Evolutionary conservation across 2,329 filamentous ascomycete species (phyloP).

Genomic region (Cytospora piceicola): DNA sequence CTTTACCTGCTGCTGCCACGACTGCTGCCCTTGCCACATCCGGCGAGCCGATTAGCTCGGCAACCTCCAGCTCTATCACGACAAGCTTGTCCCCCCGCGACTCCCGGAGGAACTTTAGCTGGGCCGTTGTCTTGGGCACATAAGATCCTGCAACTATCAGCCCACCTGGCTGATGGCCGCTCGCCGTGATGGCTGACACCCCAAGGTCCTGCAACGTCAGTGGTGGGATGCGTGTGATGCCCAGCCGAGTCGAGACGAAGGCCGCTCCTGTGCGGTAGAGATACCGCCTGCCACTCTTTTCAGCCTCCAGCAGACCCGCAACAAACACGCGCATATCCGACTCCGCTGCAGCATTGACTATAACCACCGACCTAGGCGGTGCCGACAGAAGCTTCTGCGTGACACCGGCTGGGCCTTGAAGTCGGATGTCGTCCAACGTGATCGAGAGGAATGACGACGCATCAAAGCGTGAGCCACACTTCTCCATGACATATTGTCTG

Average conservation of each 20-base stretch:
- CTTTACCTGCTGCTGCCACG: slow-evolving; percentile 37
- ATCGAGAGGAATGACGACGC: slow-evolving; percentile 48
- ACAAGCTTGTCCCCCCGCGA: slow-evolving; percentile 46
- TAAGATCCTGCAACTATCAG: slow-evolving; percentile 61
- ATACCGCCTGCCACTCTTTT: slow-evolving; percentile 39
- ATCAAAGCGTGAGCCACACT: slow-evolving; percentile 48
- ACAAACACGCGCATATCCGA: slow-evolving; percentile 59
- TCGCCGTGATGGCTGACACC: slow-evolving; percentile 38
- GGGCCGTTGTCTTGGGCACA: slow-evolving; percentile 62
- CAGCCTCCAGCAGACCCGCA: slow-evolving; percentile 48
- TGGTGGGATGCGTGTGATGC: slow-evolving; percentile 55
- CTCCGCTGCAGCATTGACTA: slow-evolving; percentile 54
- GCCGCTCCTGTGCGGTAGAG: slow-evolving; percentile 48
- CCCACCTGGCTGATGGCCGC: slow-evolving; percentile 43
- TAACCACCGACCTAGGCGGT: slow-evolving; percentile 45
- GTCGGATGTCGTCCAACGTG: slow-evolving; percentile 51
- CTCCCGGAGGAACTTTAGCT: slow-evolving; percentile 49
- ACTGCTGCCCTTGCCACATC: slow-evolving; percentile 41
- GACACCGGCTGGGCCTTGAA: slow-evolving; percentile 48
- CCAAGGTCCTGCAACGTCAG: slow-evolving; percentile 51
- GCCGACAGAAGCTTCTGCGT: slow-evolving; percentile 44
- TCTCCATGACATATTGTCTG: slow-evolving; percentile 58
- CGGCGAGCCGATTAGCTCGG: slow-evolving; percentile 48
- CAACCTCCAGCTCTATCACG: slow-evolving; percentile 53
- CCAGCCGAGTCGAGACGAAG: slow-evolving; percentile 53